Base-by-base conservation (phyloP, 1,139 yeast genomes). In the Spencermartinsiella ligniputridi region DNA sequence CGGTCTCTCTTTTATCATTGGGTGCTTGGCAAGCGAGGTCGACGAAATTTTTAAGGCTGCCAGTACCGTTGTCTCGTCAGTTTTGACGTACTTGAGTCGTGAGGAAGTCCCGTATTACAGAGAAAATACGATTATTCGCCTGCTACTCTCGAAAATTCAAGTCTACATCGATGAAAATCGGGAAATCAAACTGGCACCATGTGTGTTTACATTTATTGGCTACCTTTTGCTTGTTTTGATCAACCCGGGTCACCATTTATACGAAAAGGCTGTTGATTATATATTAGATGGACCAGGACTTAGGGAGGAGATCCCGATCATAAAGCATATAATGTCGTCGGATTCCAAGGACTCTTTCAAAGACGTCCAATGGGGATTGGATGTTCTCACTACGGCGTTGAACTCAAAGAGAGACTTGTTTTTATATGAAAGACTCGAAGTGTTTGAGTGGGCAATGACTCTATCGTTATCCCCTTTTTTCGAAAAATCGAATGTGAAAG, bases 161-260 rank as follows among this genome's bases (percentile, higher is more conserved):
- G 72, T 68, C 58, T 75, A 24, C 15, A 56, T 3, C 57, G 58
- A 18, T 16, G 40, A 37, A 5, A 41, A 25, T 5, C 55, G 49
- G 16, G 52, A 53, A 3, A 51, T 60, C 2, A 37, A 45, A 39
- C 13, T 63, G 68, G 43, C 64, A 70, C n/a, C 73, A 71, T 40
- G 54, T 74, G 42, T 69, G 66, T 72, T 78, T 58, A 58, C 63
- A 53, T 75, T 63, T 55, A 51, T 81, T 56, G 69, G 87, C 0
- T 72, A 75, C 41, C 61, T 88, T 35, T 66, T 79, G 3, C 77
- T 79, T 3, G 68, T 86, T 1, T 61, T 86, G 46, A 61, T 73
- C 6, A 80, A 78, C 60, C 96, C 89, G 1, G 81, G 76, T n/a
- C 94, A 77, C 61, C 75, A 68, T 58, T 62, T 90, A 37, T 86